Conservation (phyloP, 768 basidiomycete species). For the Paxillus ammoniavirescens region DNA sequence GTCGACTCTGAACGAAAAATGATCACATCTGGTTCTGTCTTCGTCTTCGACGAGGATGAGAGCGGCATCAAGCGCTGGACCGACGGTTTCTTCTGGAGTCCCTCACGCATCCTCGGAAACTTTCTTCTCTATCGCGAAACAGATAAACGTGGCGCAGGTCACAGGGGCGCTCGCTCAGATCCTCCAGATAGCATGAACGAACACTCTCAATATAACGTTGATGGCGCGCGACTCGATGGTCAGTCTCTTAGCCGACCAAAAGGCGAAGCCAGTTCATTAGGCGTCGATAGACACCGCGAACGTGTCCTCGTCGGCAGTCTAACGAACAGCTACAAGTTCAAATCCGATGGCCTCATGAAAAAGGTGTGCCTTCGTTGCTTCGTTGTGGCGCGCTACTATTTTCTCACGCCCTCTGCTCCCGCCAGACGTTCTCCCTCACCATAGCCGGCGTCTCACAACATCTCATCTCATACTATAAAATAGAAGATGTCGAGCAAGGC, state of each 20-base stretch:
- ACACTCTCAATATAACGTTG: conserved; percentile 35
- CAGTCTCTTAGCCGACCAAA: conserved; percentile 67
- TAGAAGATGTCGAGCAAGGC: conserved; percentile 87
- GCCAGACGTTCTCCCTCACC: conserved; percentile 86
- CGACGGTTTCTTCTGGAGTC: conserved; percentile 96
- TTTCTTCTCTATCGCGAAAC: conserved; percentile 95
- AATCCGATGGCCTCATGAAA: conserved; percentile 91
- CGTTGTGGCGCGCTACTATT: background rate
- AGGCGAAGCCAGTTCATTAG: conserved; percentile 42
- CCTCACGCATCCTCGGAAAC: conserved; percentile 89
- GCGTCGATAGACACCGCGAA: conserved; percentile 73
- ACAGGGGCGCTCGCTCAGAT: conserved; percentile 50
- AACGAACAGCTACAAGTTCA: conserved; percentile 94
- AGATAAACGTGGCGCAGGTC: conserved; percentile 73
- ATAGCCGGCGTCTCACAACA: conserved; percentile 87
- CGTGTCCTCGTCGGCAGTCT: conserved; percentile 84
- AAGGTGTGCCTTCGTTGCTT: conserved; percentile 58
- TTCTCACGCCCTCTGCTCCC: conserved; percentile 27
- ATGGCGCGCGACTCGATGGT: conserved; percentile 28
- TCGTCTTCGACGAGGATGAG: conserved; percentile 97
- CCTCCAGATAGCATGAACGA: conserved; percentile 39
- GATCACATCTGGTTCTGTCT: conserved; percentile 92
- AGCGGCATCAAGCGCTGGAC: conserved; percentile 98
- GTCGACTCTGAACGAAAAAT: conserved; percentile 91
- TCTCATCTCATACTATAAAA: conserved; percentile 91